phyloP scores from a whole-genome alignment of 345 rosid genomes.

The Gossypium thurberi region DNA sequence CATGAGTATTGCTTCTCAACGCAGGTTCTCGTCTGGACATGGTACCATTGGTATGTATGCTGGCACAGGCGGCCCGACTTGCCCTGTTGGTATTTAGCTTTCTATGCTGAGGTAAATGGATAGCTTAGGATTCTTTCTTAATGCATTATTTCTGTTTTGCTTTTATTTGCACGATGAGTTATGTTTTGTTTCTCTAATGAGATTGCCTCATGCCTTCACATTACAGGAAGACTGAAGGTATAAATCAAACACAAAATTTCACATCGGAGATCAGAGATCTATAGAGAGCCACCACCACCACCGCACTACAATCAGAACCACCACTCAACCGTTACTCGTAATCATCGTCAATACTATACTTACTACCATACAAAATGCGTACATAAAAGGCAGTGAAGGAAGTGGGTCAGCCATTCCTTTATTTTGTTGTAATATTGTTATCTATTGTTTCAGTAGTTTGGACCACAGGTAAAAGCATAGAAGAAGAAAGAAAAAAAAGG shows the following conservation, averaged over 20 bases:
- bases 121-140: conserved; percentile 20
- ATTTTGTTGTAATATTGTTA: conserved; percentile 28
- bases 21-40: conserved; percentile 57
- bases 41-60: conserved; percentile 60
- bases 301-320: conserved; percentile 15
- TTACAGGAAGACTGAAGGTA: conserved; percentile 30
- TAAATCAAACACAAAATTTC: conserved; percentile 24
- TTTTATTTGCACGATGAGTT: background rate
- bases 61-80: conserved; percentile 74
- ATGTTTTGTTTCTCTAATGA: background rate
- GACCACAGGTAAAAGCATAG: conserved; percentile 33
- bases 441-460: conserved; percentile 29
- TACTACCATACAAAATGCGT: conserved; percentile 48
- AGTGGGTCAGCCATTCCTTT: conserved; percentile 40
- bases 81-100: conserved; percentile 80
- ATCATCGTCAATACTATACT: conserved; percentile 15
- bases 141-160: background rate
- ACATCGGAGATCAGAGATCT: conserved; percentile 19
- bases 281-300: conserved; percentile 25
- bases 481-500: background rate
- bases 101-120: conserved; percentile 25
- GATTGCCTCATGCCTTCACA: too few relatives aligned
- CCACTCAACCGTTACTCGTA: conserved; percentile 4
- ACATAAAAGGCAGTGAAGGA: conserved; percentile 37
- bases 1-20: background rate